phyloP scores from a whole-genome alignment of 352 stramenopile species.

The Phytopythium chamaehyphon region DNA sequence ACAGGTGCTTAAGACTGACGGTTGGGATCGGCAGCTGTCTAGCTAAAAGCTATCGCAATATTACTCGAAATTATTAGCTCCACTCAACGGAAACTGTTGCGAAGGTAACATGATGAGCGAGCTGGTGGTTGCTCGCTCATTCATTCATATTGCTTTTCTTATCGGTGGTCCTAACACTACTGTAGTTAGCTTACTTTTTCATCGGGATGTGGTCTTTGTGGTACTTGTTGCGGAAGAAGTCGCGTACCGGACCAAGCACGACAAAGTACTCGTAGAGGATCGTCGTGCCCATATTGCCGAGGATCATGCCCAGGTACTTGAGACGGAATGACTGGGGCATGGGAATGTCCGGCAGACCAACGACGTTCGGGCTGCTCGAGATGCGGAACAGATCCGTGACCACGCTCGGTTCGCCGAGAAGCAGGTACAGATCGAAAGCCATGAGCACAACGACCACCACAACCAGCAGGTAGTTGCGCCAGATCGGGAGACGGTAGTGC shows the following conservation, averaged over 20 bases:
- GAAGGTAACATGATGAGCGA: too few relatives aligned
- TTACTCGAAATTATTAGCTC: too few relatives aligned
- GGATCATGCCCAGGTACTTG: conserved; percentile 23
- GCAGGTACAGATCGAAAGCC: conserved; percentile 30
- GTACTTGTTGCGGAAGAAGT: conserved; percentile 30
- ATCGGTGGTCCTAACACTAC: neutral
- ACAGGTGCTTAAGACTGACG: conserved; percentile 37
- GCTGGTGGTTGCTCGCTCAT: too few relatives aligned
- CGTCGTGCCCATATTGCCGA: conserved; percentile 23
- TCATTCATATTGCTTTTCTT: too few relatives aligned
- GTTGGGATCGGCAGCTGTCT: conserved; percentile 31
- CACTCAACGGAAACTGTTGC: too few relatives aligned
- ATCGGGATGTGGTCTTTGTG: conserved; percentile 25
- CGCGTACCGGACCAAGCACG: conserved; percentile 30
- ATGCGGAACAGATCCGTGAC: conserved; percentile 47
- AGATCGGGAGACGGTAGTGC: conserved; percentile 38
- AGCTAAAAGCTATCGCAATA: conserved; percentile 8
- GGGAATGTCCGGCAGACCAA: conserved; percentile 37
- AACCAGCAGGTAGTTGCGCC: conserved; percentile 34
- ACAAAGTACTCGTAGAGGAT: conserved; percentile 34
- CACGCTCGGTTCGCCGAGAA: conserved; percentile 30
- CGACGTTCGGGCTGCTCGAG: conserved; percentile 44
- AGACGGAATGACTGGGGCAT: conserved; percentile 36
- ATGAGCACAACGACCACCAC: conserved; percentile 21
- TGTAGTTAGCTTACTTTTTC: conserved; percentile 16